These are phyloP conservation scores for Claviceps arundinis DNA, from an alignment of 2,329 filamentous ascomycete genomes.

Conservation along the genomic window DNA sequence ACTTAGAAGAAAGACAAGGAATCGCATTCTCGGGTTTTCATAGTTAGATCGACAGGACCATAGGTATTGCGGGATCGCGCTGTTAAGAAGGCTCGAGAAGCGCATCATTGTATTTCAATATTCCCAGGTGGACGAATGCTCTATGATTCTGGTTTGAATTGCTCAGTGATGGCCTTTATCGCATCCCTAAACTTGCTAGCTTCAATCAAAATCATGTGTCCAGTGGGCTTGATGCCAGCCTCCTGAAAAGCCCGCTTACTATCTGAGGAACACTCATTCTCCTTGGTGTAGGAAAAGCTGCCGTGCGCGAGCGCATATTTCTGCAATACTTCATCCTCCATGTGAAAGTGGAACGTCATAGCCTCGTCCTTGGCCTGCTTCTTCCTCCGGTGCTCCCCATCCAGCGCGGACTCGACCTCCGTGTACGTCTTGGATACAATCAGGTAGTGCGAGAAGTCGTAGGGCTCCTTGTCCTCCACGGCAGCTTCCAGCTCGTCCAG, in stretches of 20 bases:
- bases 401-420: slow-evolving; percentile 71
- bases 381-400: slow-evolving; percentile 44
- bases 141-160: slow-evolving; percentile 40
- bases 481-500: slow-evolving; percentile 83
- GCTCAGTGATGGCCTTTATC: slow-evolving; percentile 63
- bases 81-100: background rate
- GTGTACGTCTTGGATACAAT: slow-evolving; percentile 85
- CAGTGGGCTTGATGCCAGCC: slow-evolving; percentile 71
- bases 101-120: background rate
- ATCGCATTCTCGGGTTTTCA: too few relatives aligned
- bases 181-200: slow-evolving; percentile 61
- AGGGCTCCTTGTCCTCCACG: slow-evolving; percentile 80
- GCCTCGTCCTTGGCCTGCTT: slow-evolving; percentile 52
- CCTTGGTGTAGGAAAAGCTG: slow-evolving; percentile 66
- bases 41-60: too few relatives aligned
- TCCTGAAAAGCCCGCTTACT: slow-evolving; percentile 93
- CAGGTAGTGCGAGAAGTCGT: slow-evolving; percentile 85
- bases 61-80: too few relatives aligned
- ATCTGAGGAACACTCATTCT: slow-evolving; percentile 71
- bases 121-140: background rate
- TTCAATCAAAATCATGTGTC: slow-evolving; percentile 79
- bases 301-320: slow-evolving; percentile 58
- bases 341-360: slow-evolving; percentile 80
- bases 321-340: slow-evolving; percentile 83
- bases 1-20: too few relatives aligned